Percentiles rank a stretch among this genome's conserved stretches.
These are phyloP conservation scores for Mycena vitilis DNA, from an alignment of 768 basidiomycete species.

Conservation along the genomic window DNA sequence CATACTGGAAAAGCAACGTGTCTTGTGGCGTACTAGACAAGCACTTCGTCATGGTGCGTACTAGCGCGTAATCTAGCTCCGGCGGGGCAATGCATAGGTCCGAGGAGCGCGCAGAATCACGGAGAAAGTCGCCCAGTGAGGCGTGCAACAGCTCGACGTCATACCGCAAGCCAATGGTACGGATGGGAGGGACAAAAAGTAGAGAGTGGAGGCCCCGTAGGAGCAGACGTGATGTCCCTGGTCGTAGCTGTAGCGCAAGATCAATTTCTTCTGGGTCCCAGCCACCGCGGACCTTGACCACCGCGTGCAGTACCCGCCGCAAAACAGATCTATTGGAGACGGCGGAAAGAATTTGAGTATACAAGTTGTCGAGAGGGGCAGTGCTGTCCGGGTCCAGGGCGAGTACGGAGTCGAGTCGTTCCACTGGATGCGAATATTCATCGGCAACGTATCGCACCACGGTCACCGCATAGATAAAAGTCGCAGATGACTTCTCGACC, in stretches of 20 bases:
- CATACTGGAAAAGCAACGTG: not conserved
- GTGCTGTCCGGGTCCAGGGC: slow-evolving; percentile 16
- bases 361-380: slow-evolving; percentile 19
- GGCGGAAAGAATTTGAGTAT: slow-evolving; percentile 6
- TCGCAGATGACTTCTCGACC: slow-evolving; percentile 23
- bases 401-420: slow-evolving; percentile 19
- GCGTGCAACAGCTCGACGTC: not conserved
- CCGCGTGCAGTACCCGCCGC: slow-evolving; percentile 5
- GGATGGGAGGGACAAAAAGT: not conserved
- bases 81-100: not conserved
- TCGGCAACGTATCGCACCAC: slow-evolving; percentile 22
- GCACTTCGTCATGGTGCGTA: not conserved
- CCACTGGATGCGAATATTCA: slow-evolving; percentile 20
- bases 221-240: slow-evolving; percentile 13
- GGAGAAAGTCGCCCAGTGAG: slow-evolving; percentile 12
- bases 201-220: slow-evolving; percentile 18
- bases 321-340: not conserved
- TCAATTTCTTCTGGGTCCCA: slow-evolving; percentile 25
- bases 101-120: slow-evolving; percentile 4
- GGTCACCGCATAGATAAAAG: slow-evolving; percentile 22
- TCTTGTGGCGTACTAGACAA: not conserved
- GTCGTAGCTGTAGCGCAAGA: not conserved
- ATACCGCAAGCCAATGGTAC: not conserved
- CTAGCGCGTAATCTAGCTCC: not conserved
- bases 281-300: not conserved